A percentile compares a stretch with the other conserved stretches of the same genome.
Conservation (phyloP, 2,329 filamentous ascomycete species). For the Penicillium hordei region DNA sequence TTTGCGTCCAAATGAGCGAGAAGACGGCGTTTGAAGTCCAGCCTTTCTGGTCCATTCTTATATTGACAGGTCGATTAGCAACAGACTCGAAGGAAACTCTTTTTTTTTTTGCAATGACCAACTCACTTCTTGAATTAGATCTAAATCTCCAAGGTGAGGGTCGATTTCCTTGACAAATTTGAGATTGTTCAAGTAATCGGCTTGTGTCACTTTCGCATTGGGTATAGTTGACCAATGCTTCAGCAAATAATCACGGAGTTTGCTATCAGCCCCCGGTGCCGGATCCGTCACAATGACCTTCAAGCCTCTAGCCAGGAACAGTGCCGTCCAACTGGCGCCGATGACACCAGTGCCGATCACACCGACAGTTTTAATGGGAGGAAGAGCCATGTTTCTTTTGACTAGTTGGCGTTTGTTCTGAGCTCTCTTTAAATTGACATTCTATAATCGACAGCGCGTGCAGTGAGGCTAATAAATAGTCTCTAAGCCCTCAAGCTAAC, state of each 20-base stretch:
- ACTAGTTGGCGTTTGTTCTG: no score
- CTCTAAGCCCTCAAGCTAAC: no score
- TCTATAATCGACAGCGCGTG: no score
- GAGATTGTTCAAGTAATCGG: constrained; percentile 8
- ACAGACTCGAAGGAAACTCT: background rate
- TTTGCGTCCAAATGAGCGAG: constrained; percentile 20
- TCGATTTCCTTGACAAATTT: constrained; percentile 13
- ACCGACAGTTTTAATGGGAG: no score
- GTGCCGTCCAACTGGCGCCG: constrained; percentile 42
- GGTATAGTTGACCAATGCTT: constrained; percentile 21
- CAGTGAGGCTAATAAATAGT: no score
- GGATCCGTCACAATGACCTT: constrained; percentile 46
- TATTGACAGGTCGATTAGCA: background rate
- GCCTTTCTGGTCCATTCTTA: constrained; percentile 19
- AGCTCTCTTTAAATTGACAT: no score
- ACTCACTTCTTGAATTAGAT: constrained; percentile 15
- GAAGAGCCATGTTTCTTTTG: no score
- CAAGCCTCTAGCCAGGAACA: constrained; percentile 31
- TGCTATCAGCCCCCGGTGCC: constrained; percentile 35
- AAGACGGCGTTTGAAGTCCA: constrained; percentile 18
- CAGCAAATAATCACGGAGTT: constrained; percentile 26
- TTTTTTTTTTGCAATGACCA: background rate
- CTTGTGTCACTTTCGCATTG: background rate
- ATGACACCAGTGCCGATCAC: constrained; percentile 34
- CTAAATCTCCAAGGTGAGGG: constrained; percentile 2